These are phyloP conservation scores for Agrocybe chaxingu DNA, from an alignment of 768 basidiomycete genomes.

Conservation along the genomic window DNA sequence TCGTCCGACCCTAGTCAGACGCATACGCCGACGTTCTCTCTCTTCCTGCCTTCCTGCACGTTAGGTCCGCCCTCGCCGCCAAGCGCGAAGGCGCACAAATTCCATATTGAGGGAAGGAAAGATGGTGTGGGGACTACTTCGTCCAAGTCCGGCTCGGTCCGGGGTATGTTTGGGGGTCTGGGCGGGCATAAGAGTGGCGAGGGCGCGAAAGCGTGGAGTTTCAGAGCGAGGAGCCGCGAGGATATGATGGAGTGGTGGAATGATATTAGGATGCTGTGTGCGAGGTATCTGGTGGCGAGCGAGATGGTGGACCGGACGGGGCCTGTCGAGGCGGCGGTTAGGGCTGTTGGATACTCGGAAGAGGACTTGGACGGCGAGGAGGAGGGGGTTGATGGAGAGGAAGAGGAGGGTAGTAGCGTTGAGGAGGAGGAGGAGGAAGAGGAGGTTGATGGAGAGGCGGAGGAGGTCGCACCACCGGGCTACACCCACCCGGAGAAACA, in stretches of 20 bases:
- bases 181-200: slow-evolving; percentile 20
- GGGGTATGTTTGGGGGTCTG: slow-evolving; percentile 26
- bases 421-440: slow-evolving; percentile 35
- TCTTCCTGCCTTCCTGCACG: slow-evolving; percentile 95
- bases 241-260: slow-evolving; percentile 99
- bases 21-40: slow-evolving; percentile 67
- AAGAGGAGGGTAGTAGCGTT: slow-evolving; percentile 57
- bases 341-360: slow-evolving; percentile 83
- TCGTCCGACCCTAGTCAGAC: slow-evolving; percentile 65
- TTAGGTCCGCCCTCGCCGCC: slow-evolving; percentile 83
- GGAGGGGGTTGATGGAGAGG: slow-evolving; percentile 38
- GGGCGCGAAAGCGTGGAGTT: slow-evolving; percentile 75
- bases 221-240: slow-evolving; percentile 84
- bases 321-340: slow-evolving; percentile 88
- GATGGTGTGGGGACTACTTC: slow-evolving; percentile 72
- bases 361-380: slow-evolving; percentile 57
- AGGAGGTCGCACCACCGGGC: slow-evolving; percentile 57
- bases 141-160: slow-evolving; percentile 43
- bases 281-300: slow-evolving; percentile 89
- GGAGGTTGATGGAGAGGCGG: slow-evolving; percentile 35
- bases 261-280: slow-evolving; percentile 90
- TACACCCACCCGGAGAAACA: slow-evolving; percentile 50
- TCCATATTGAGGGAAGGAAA: slow-evolving; percentile 93
- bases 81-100: slow-evolving; percentile 80
- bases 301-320: slow-evolving; percentile 92